phyloP scores from a whole-genome alignment of 345 rosid species.

The Mallotus nudiflorus region DNA sequence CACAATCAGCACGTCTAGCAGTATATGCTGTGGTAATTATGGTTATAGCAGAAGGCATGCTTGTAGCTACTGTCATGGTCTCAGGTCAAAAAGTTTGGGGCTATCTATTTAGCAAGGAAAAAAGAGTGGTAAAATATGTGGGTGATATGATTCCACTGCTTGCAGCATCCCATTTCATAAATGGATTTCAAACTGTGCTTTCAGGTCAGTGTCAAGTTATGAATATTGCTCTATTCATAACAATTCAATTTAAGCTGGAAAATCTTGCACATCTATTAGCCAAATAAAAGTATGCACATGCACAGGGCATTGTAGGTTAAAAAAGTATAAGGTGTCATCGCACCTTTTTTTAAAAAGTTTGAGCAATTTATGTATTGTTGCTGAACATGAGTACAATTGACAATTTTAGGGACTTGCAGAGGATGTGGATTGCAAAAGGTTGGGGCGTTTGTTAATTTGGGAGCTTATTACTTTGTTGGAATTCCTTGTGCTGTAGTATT shows the following conservation, averaged over 20 bases:
- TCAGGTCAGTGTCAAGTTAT: slow-evolving; percentile 29
- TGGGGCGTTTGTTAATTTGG: slow-evolving; percentile 53
- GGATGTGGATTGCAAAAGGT: slow-evolving; percentile 66
- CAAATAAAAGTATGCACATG: no score
- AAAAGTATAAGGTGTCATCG: no score
- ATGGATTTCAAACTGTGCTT: slow-evolving; percentile 45
- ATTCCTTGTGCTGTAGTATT: slow-evolving; percentile 34
- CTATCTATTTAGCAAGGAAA: slow-evolving; percentile 30
- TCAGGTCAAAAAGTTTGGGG: slow-evolving; percentile 19
- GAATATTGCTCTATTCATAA: background rate
- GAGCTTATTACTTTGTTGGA: slow-evolving; percentile 53
- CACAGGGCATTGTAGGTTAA: no score
- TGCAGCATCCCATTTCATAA: slow-evolving; percentile 39
- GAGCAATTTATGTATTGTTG: background rate
- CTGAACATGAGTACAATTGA: background rate
- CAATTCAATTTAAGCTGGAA: background rate
- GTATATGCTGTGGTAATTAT: slow-evolving; percentile 12
- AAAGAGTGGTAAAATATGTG: slow-evolving; percentile 33
- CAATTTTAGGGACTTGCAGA: slow-evolving; percentile 43
- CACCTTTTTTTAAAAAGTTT: no score
- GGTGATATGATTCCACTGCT: slow-evolving; percentile 35
- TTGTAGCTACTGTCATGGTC: background rate
- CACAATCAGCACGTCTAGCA: slow-evolving; percentile 27
- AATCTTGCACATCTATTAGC: no score
- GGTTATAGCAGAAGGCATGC: slow-evolving; percentile 21